These are phyloP conservation scores for Plasmodium ovale DNA, from an alignment of 169 alveolate species.

Conservation along the genomic window DNA sequence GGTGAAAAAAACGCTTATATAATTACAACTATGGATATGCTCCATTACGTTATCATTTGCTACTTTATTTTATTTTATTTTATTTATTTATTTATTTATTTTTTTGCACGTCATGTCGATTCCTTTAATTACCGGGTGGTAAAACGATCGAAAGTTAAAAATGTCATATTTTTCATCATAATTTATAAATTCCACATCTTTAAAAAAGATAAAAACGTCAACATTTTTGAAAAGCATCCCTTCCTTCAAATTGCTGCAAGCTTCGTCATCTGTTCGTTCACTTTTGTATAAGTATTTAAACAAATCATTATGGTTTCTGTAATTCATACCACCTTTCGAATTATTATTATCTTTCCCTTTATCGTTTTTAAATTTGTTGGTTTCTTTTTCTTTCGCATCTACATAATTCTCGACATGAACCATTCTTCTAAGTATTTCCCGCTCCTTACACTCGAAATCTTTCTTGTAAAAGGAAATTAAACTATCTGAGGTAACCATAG, in stretches of 20 bases:
- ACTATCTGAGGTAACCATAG: slow-evolving; percentile 50
- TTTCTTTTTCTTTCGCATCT: slow-evolving; percentile 6
- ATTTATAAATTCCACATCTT: slow-evolving; percentile 52
- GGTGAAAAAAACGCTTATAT: too few species aligned
- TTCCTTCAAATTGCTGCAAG: neutral
- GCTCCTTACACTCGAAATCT: slow-evolving; percentile 53
- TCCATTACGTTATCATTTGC: too few species aligned
- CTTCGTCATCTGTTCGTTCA: slow-evolving; percentile 20
- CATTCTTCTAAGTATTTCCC: slow-evolving; percentile 54
- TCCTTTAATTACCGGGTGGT: slow-evolving; percentile 63
- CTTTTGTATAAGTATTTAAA: slow-evolving; percentile 61
- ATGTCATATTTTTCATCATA: slow-evolving; percentile 61
- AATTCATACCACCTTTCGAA: neutral
- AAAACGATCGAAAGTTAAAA: slow-evolving; percentile 55
- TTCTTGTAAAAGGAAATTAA: slow-evolving; percentile 30
- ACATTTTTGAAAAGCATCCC: slow-evolving; percentile 1
- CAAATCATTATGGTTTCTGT: slow-evolving; percentile 1
- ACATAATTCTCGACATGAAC: slow-evolving; percentile 19
- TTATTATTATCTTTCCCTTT: neutral
- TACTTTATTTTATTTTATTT: too few species aligned
- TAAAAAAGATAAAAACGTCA: slow-evolving; percentile 54
- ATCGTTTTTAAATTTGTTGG: neutral
- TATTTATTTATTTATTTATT: too few species aligned
- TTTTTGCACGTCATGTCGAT: too few species aligned
- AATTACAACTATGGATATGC: too few species aligned